phyloP scores from a whole-genome alignment of 2,329 filamentous ascomycete species.

The Ceratocystis alfenasii region DNA sequence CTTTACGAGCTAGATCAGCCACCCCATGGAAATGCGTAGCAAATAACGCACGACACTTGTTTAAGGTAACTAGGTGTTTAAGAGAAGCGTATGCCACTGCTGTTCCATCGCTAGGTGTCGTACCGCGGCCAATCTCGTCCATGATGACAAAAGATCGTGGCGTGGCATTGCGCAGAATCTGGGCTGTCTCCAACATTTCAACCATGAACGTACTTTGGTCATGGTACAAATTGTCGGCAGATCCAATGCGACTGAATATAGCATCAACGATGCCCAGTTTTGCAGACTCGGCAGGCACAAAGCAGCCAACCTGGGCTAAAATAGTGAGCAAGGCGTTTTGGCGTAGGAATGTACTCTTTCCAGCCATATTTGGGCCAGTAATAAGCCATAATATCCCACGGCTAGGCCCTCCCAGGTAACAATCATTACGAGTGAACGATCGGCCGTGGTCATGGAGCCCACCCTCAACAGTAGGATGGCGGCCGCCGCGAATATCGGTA shows the following conservation, averaged over 20 bases:
- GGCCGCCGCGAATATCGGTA: constrained; percentile 62
- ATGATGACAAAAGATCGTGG: constrained; percentile 84
- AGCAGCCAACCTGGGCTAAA: constrained; percentile 82
- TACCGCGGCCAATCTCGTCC: constrained; percentile 94
- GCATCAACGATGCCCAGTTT: constrained; percentile 88
- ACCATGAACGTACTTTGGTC: constrained; percentile 99
- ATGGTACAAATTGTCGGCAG: constrained; percentile 85
- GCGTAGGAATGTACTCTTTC: constrained; percentile 89
- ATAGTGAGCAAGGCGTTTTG: constrained; percentile 94
- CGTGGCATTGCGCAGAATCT: constrained; percentile 78
- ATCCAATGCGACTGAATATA: constrained; percentile 85
- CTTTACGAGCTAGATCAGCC: constrained; percentile 50
- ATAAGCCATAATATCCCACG: constrained; percentile 55
- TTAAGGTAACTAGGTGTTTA: constrained; percentile 67
- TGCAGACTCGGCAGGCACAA: constrained; percentile 78
- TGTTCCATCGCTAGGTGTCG: constrained; percentile 80
- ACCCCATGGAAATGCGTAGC: constrained; percentile 89
- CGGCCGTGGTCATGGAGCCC: constrained; percentile 69
- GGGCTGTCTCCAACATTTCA: constrained; percentile 93
- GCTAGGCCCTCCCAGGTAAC: constrained; percentile 52
- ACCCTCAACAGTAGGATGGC: constrained; percentile 84
- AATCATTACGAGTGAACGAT: constrained; percentile 76
- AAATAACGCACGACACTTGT: constrained; percentile 71
- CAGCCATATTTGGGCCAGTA: constrained; percentile 93
- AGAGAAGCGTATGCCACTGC: constrained; percentile 84